A percentile compares a stretch with the other conserved stretches of the same genome.
Evolutionary conservation across 306 rosid genomes (phyloP).

Genomic region (Vigna trinervia): DNA sequence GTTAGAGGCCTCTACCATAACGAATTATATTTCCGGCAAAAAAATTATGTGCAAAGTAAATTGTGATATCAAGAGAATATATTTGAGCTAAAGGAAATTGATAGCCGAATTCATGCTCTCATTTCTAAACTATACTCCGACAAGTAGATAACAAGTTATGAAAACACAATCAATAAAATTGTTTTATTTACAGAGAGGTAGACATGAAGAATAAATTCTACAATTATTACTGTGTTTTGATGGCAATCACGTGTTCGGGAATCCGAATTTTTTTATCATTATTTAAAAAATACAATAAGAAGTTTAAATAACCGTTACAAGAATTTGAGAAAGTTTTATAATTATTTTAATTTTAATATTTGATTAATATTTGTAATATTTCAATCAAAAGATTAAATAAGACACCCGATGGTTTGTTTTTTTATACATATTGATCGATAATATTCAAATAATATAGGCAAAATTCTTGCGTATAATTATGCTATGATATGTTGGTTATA

Average conservation of each 20-base stretch:
- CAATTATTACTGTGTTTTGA: neutral
- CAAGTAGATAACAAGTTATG: neutral
- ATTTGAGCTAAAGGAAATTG: neutral
- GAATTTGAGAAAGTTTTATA: no score
- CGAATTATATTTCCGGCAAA: no score
- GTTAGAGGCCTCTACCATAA: no score
- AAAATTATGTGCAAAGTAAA: neutral
- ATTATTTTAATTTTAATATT: no score
- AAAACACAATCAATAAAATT: neutral
- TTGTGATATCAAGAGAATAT: neutral
- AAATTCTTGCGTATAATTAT: neutral
- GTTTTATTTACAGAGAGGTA: neutral
- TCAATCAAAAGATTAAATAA: no score
- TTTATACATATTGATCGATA: neutral
- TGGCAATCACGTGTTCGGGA: neutral
- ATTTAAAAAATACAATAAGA: neutral
- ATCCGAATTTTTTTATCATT: neutral
- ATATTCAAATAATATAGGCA: neutral
- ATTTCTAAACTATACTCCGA: neutral
- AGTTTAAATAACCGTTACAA: neutral
- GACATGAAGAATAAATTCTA: neutral
- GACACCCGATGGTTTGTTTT: no score
- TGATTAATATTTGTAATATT: no score
- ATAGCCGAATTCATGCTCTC: neutral
- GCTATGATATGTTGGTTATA: neutral